These are phyloP conservation scores for Aristolochia californica DNA, from an alignment of 164 flowering plant genomes.

Conservation along the genomic window DNA sequence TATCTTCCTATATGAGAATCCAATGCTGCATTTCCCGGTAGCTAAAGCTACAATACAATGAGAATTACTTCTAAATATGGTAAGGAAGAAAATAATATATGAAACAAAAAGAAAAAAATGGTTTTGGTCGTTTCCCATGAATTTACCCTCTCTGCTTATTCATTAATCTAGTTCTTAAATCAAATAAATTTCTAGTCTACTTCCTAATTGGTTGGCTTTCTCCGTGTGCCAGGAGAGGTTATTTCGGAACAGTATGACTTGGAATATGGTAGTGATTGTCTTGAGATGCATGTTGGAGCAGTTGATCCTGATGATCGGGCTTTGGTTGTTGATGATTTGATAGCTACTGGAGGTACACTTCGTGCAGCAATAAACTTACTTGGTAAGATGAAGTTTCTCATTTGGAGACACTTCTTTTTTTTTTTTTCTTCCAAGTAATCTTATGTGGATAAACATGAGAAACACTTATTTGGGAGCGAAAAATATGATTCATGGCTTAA, in stretches of 20 bases:
- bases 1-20: no score
- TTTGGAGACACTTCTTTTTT: not conserved
- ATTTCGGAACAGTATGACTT: conserved; percentile 69
- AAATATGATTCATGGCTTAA: no score
- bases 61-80: no score
- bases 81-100: no score
- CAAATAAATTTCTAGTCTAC: no score
- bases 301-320: conserved; percentile 72
- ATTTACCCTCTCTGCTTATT: no score
- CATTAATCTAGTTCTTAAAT: no score
- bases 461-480: not conserved
- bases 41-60: no score
- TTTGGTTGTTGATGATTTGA: conserved; percentile 86
- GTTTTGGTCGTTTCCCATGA: no score
- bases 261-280: conserved; percentile 92
- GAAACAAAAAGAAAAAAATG: no score
- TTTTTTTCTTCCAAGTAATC: not conserved
- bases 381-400: conserved; percentile 20
- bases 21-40: no score
- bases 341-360: conserved; percentile 92
- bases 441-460: not conserved
- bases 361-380: conserved; percentile 79
- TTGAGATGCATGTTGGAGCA: conserved; percentile 96
- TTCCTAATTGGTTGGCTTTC: not conserved
- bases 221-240: conserved; percentile 54